These are phyloP conservation scores for Alternaria sp. DNA, from an alignment of 2,329 filamentous ascomycete genomes.

Conservation along the genomic window DNA sequence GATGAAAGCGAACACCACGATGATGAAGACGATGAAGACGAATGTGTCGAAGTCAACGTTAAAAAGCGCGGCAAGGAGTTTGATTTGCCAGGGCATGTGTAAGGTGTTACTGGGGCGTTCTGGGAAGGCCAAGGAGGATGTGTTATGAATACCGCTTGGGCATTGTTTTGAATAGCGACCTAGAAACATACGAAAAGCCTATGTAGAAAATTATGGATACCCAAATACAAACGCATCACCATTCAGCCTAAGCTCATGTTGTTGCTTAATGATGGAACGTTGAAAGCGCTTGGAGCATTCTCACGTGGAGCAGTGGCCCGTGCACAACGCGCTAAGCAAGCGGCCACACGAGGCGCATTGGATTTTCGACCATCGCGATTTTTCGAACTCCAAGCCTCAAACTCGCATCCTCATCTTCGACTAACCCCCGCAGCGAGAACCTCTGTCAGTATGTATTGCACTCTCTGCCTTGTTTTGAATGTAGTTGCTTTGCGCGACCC, in stretches of 20 bases:
- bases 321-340: constrained; percentile 29
- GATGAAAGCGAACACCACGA: constrained; percentile 48
- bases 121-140: constrained; percentile 6
- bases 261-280: neutral
- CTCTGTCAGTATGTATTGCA: constrained; percentile 37
- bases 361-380: constrained; percentile 25
- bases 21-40: constrained; percentile 41
- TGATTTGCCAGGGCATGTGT: constrained; percentile 51
- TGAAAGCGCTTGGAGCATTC: neutral
- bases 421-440: constrained; percentile 38
- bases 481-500: constrained; percentile 1
- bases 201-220: constrained; percentile 11
- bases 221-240: constrained; percentile 3
- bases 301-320: constrained; percentile 16
- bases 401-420: constrained; percentile 34
- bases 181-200: neutral
- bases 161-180: neutral
- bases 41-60: constrained; percentile 35
- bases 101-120: constrained; percentile 25
- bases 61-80: constrained; percentile 39
- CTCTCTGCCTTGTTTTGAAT: neutral
- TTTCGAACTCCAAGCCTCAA: constrained; percentile 31
- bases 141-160: neutral
- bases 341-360: constrained; percentile 26
- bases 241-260: neutral